phyloP scores from a whole-genome alignment of 129 eudicot genomes.

The Pittosporum tobira region DNA sequence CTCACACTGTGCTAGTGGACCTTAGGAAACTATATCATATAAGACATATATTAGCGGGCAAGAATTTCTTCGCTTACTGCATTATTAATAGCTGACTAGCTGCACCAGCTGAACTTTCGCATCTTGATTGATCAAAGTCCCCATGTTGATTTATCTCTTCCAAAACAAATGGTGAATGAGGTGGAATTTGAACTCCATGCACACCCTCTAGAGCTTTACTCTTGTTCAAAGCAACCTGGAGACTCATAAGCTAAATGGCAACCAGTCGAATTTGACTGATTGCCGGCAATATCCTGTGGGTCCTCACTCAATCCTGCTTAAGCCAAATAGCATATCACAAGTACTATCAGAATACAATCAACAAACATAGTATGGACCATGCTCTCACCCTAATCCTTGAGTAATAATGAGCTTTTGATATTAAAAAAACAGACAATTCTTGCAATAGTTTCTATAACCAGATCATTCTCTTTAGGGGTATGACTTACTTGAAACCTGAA shows the following conservation, averaged over 20 bases:
- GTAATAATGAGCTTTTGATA: neutral
- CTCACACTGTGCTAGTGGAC: too few relatives aligned
- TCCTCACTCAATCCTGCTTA: neutral
- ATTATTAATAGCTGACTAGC: constrained; percentile 42
- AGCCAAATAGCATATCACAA: neutral
- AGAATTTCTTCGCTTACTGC: constrained; percentile 44
- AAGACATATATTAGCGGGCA: neutral
- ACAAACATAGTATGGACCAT: neutral
- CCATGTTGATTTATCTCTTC: constrained; percentile 58
- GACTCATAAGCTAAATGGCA: constrained; percentile 66
- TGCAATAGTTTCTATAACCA: neutral
- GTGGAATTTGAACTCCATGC: constrained; percentile 72
- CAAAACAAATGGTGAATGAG: constrained; percentile 68
- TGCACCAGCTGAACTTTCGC: constrained; percentile 33
- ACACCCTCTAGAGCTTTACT: constrained; percentile 54
- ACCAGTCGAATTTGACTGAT: constrained; percentile 58
- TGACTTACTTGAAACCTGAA: too few relatives aligned
- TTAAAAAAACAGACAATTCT: neutral
- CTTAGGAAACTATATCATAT: neutral
- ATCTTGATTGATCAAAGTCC: constrained; percentile 31
- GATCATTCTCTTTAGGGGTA: neutral
- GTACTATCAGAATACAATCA: neutral
- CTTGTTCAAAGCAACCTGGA: constrained; percentile 37
- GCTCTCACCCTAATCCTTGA: neutral
- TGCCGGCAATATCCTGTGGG: constrained; percentile 42